Evolutionary conservation across 1,139 yeast genomes (phyloP), one percentile per base, ranked within the genome.

Genomic region (Candida albicans): DNA sequence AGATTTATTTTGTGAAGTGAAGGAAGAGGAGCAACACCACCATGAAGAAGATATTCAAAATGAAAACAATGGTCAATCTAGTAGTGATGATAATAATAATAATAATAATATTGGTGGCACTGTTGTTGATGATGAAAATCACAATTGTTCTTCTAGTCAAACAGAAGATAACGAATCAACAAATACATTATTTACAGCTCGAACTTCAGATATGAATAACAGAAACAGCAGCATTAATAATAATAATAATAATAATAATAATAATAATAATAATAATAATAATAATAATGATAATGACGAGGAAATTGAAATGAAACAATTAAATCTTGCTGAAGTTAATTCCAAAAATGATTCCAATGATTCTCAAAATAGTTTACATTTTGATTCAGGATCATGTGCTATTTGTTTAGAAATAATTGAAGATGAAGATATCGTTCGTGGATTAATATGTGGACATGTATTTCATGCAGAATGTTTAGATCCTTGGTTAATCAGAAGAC

Each of bases 381-480:
- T 70, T 53, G 78, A 82, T 30, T 82, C 88, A 1, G 93, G 89
- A n/a, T 65, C 79, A 3, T 87, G 96, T 69, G 91, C 93, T 14
- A 84, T 87, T 52, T 87, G 96, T 63, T 73, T 87, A 42, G 95
- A 87, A 42, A 58, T 67, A 9, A 75, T 84, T 54, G 85, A 79
- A 49, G 77, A 77, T 43, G 81, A 75, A 9, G 91, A 85, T 41
- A 58, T 64, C 1, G 90, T 87, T 0, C 75, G 95, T 43, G 88
- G 89, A 0, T 70, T 87, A 39, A 68, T 86, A 9, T 88, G 96
- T 65, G 93, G 93, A 2, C 96, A 88, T 62, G 89, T 85, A 2
- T 88, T 83, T 73, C 96, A 88, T 58, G 73, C 84, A 9, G 82
- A 75, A 24, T 88, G 96, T 63, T 71, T 88, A 40, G 95, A 86